phyloP scores from a whole-genome alignment of 202 grass and related monocot species.

The Thinopyrum obtusiflorum region DNA sequence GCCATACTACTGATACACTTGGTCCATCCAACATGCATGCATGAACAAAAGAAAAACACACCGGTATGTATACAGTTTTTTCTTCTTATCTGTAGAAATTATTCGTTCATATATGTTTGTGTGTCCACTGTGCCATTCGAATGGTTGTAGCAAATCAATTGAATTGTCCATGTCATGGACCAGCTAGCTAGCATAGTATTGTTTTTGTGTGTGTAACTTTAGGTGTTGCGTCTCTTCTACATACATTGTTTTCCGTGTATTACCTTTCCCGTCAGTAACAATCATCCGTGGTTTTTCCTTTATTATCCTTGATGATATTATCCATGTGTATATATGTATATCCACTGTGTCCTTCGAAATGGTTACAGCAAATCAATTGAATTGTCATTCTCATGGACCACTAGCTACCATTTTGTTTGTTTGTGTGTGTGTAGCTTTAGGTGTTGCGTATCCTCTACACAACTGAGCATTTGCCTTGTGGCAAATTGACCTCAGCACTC shows the following conservation, averaged over 20 bases:
- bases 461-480: too few relatives aligned
- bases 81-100: too few relatives aligned
- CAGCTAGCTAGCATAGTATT: not conserved
- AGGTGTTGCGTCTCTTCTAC: too few relatives aligned
- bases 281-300: too few relatives aligned
- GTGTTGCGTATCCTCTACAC: too few relatives aligned
- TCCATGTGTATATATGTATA: not conserved
- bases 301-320: not conserved
- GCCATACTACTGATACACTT: not conserved
- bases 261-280: too few relatives aligned
- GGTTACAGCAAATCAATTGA: not conserved
- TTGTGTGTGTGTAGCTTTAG: not conserved
- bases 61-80: not conserved
- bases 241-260: too few relatives aligned
- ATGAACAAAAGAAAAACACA: not conserved
- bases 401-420: not conserved
- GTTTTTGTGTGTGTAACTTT: not conserved
- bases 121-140: not conserved
- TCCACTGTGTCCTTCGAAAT: not conserved
- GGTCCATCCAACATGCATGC: too few relatives aligned
- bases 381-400: not conserved
- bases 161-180: not conserved
- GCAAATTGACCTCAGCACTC: too few relatives aligned
- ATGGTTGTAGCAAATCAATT: not conserved
- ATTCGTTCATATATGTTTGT: not conserved